phyloP scores from a whole-genome alignment of 179 eudicot genomes.

The Silene coronaria region DNA sequence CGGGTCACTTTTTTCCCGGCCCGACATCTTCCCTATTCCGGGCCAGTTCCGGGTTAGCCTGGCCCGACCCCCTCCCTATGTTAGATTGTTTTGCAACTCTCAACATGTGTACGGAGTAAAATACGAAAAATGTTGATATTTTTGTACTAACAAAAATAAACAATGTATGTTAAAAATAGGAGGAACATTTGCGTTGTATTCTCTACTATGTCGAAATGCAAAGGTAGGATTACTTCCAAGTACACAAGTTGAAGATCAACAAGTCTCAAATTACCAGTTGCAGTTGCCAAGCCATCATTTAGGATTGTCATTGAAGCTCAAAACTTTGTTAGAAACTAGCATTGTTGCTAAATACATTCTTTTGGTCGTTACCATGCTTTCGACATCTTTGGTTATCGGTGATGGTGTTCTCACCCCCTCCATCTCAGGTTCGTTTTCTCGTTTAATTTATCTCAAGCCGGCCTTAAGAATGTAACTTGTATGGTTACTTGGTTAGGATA shows the following conservation, averaged over 20 bases:
- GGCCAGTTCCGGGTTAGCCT: too few relatives aligned
- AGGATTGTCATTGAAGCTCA: conserved; percentile 38
- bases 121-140: background rate
- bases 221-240: conserved; percentile 73
- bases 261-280: conserved; percentile 53
- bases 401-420: conserved; percentile 77
- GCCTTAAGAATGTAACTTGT: too few relatives aligned
- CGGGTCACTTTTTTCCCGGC: too few relatives aligned
- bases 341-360: conserved; percentile 42
- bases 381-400: conserved; percentile 73
- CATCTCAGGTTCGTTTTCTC: conserved; percentile 49
- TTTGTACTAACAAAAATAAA: background rate
- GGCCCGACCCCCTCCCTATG: too few relatives aligned
- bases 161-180: conserved; percentile 26
- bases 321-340: conserved; percentile 47
- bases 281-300: conserved; percentile 38
- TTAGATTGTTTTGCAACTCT: too few relatives aligned
- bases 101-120: too few relatives aligned
- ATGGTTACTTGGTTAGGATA: too few relatives aligned
- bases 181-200: conserved; percentile 75
- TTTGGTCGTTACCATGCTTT: conserved; percentile 58
- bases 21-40: too few relatives aligned
- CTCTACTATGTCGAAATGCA: conserved; percentile 63
- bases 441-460: background rate
- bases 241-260: conserved; percentile 52